Conservation (phyloP, 371 early-diverging fungal species). For the Chytridium lagenaria region DNA sequence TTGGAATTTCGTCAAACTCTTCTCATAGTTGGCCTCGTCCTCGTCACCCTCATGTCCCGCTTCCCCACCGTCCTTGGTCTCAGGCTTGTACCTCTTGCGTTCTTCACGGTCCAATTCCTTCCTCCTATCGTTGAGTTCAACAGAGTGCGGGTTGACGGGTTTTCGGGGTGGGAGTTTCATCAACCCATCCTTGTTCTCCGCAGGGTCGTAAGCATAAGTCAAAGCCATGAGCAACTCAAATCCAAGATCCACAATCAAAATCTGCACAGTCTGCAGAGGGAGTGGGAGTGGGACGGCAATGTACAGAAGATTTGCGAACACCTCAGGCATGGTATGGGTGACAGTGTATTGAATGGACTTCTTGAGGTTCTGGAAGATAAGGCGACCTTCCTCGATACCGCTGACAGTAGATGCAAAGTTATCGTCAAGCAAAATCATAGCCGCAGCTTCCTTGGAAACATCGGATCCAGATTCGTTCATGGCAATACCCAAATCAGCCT, state of each 20-base stretch:
- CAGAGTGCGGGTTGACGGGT: constrained; percentile 79
- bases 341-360: constrained; percentile 90
- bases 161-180: constrained; percentile 91
- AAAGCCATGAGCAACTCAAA: constrained; percentile 89
- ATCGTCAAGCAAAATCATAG: constrained; percentile 96
- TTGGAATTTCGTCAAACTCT: no score
- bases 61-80: no score
- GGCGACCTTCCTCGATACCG: constrained; percentile 92
- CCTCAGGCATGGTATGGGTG: constrained; percentile 71
- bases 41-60: no score
- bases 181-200: constrained; percentile 79
- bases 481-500: constrained; percentile 96
- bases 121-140: no score
- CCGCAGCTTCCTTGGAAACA: constrained; percentile 95
- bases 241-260: constrained; percentile 91
- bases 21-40: no score
- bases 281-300: constrained; percentile 87
- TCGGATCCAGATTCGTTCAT: constrained; percentile 94
- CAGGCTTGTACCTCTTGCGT: no score
- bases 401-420: constrained; percentile 88
- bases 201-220: constrained; percentile 92
- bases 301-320: constrained; percentile 82
- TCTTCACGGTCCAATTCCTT: no score
- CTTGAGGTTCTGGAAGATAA: constrained; percentile 94
- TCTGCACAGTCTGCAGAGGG: constrained; percentile 81